Conservation (phyloP, 106 monocot genomes). For the Apostasia shenzhenica region DNA sequence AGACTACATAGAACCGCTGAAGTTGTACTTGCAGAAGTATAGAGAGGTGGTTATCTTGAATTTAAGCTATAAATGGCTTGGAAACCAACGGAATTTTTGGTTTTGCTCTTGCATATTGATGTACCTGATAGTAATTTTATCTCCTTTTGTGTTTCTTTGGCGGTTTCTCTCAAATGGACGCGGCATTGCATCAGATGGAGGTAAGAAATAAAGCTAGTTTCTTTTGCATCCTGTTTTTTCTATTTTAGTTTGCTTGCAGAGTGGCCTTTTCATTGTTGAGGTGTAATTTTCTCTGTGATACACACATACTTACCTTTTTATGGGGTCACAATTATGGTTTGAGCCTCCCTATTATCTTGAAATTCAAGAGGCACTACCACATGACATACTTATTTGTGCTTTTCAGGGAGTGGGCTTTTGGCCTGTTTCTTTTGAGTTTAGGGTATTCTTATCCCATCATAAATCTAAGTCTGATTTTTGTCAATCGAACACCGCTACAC, state of each 20-base stretch:
- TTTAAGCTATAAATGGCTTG: neutral
- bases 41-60: slow-evolving; percentile 30
- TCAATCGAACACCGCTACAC: too few relatives aligned
- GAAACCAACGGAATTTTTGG: neutral
- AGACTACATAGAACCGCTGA: slow-evolving; percentile 59
- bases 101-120: neutral
- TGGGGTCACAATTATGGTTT: too few relatives aligned
- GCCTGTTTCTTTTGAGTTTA: too few relatives aligned
- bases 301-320: too few relatives aligned
- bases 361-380: too few relatives aligned
- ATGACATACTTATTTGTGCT: too few relatives aligned
- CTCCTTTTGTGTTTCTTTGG: slow-evolving; percentile 3
- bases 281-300: too few relatives aligned
- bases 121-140: slow-evolving; percentile 2
- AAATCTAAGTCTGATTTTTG: too few relatives aligned
- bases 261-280: too few relatives aligned
- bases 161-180: slow-evolving; percentile 3
- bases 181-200: slow-evolving; percentile 34
- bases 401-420: too few relatives aligned
- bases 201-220: slow-evolving; percentile 11
- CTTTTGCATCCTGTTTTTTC: neutral
- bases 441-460: too few relatives aligned
- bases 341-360: too few relatives aligned
- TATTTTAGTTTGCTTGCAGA: neutral
- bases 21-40: slow-evolving; percentile 53